These are phyloP conservation scores for Aechmea fasciata DNA, from an alignment of 176 grass and related monocot species.

Conservation along the genomic window DNA sequence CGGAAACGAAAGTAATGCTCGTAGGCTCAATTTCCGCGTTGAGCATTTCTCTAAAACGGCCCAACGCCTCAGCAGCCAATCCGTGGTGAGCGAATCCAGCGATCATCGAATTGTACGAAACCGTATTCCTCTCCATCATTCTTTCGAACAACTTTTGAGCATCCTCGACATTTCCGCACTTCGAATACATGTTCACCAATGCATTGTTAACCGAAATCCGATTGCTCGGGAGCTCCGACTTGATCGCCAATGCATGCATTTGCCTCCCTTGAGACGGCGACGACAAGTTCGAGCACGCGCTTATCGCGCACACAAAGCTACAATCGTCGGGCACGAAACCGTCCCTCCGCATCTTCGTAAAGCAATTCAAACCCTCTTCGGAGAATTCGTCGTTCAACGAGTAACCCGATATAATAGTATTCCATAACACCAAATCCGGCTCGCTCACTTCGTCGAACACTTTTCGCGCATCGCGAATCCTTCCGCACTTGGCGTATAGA, in stretches of 20 bases:
- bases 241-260: conserved; percentile 39
- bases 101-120: conserved; percentile 43
- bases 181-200: conserved; percentile 28
- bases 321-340: conserved; percentile 35
- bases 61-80: conserved; percentile 23
- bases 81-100: conserved; percentile 36
- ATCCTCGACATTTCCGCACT: conserved; percentile 30
- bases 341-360: conserved; percentile 24
- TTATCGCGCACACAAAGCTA: conserved; percentile 38
- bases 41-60: conserved; percentile 30
- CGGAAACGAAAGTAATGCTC: conserved; percentile 32
- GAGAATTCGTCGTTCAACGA: conserved; percentile 28
- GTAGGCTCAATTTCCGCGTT: conserved; percentile 19
- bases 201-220: conserved; percentile 30
- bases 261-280: conserved; percentile 35
- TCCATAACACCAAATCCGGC: conserved; percentile 41
- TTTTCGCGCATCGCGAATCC: conserved; percentile 24
- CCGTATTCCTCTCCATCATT: conserved; percentile 23
- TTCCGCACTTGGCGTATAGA: conserved; percentile 29
- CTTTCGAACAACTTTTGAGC: conserved; percentile 31
- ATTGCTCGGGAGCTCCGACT: conserved; percentile 27
- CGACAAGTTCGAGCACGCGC: conserved; percentile 30
- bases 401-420: conserved; percentile 38
- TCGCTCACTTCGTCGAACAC: conserved; percentile 26
- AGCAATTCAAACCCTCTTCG: conserved; percentile 29